phyloP scores from a whole-genome alignment of 371 early-diverging fungal genomes.

The Sporodiniella umbellata region DNA sequence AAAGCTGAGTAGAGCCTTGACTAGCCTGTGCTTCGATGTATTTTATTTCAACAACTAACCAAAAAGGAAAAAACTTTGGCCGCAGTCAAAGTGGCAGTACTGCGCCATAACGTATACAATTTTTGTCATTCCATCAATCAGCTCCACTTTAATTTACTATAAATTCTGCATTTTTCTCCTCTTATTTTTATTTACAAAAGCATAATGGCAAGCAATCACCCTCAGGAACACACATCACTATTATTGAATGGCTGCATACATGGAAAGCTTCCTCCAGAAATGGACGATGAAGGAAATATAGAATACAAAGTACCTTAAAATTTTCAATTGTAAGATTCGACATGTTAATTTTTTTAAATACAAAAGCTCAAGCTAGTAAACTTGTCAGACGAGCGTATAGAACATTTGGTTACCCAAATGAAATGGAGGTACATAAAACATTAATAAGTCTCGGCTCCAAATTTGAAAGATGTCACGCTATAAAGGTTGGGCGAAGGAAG shows the following conservation, averaged over 20 bases:
- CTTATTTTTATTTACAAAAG: neutral
- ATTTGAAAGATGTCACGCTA: neutral
- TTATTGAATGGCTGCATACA: slow-evolving; percentile 11
- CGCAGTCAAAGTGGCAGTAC: no score
- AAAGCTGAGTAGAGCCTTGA: no score
- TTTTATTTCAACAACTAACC: no score
- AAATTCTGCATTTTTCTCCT: neutral
- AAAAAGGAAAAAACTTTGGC: no score
- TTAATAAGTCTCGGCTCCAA: neutral
- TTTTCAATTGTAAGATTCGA: neutral
- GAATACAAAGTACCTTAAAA: slow-evolving; percentile 71
- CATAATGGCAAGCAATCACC: slow-evolving; percentile 11
- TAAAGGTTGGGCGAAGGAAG: slow-evolving; percentile 77
- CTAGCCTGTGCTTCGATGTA: no score
- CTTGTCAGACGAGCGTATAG: slow-evolving; percentile 66
- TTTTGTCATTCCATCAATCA: neutral
- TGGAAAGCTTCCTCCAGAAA: slow-evolving; percentile 72
- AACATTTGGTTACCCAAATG: slow-evolving; percentile 88
- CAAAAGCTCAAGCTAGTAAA: slow-evolving; percentile 73
- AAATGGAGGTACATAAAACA: slow-evolving; percentile 70
- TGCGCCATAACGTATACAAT: neutral
- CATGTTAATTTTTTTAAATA: slow-evolving; percentile 1
- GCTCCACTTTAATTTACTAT: neutral
- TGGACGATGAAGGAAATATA: slow-evolving; percentile 82
- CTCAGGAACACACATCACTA: slow-evolving; percentile 3